Conservation (phyloP, 441 rosid species). For the Euphorbia celastroides region DNA sequence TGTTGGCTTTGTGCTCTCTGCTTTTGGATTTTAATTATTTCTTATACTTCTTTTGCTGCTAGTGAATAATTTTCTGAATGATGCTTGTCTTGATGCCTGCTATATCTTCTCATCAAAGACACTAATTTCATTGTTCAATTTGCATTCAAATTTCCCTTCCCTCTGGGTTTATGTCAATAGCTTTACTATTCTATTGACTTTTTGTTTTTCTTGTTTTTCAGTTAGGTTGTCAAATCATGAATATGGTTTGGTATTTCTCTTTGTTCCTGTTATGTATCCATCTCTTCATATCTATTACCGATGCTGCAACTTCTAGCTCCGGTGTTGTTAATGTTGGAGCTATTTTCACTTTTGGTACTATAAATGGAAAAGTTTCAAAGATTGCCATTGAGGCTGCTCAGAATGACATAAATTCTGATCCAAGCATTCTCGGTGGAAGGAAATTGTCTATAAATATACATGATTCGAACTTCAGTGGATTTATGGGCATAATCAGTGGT, state of each 20-base stretch:
- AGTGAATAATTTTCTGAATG: neutral
- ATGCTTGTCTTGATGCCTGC: neutral
- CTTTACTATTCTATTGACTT: neutral
- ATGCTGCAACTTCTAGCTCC: conserved; percentile 41
- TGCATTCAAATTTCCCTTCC: neutral
- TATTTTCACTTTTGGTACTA: conserved; percentile 50
- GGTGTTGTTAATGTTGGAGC: conserved; percentile 66
- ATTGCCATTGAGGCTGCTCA: conserved; percentile 86
- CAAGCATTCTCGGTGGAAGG: conserved; percentile 53
- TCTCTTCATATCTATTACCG: neutral
- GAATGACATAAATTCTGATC: conserved; percentile 71
- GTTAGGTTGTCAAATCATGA: conserved; percentile 20
- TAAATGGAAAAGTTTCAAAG: conserved; percentile 78
- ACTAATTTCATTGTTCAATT: neutral
- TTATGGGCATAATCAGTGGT: conserved; percentile 84
- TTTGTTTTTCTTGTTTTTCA: conserved; percentile 8
- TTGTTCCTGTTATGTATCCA: neutral
- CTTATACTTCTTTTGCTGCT: neutral
- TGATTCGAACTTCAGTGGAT: conserved; percentile 75
- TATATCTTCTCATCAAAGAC: conserved; percentile 7
- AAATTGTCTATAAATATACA: conserved; percentile 40
- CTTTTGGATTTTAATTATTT: conserved; percentile 9
- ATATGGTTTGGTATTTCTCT: neutral
- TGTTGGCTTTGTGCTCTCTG: conserved; percentile 12
- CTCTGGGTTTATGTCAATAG: conserved; percentile 3